Evolutionary conservation across 148 eudicot species (phyloP).

Genomic region (Vaccinium macrocarpon): DNA sequence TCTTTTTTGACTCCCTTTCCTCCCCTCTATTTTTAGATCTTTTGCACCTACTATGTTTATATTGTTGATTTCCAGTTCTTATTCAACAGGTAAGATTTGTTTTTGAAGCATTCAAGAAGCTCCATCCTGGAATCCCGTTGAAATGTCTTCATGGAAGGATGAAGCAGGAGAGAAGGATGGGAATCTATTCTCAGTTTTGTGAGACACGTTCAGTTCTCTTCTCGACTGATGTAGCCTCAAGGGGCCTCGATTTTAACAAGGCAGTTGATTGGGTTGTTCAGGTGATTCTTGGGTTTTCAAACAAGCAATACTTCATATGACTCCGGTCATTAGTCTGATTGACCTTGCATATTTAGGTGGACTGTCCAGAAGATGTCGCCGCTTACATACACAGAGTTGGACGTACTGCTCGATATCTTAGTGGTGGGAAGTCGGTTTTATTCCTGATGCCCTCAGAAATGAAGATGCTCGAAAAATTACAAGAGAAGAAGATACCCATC

Average conservation of each 20-base stretch:
- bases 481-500: constrained; percentile 67
- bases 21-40: neutral
- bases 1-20: constrained; percentile 2
- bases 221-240: constrained; percentile 81
- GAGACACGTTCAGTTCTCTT: constrained; percentile 68
- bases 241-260: constrained; percentile 92
- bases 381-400: constrained; percentile 94
- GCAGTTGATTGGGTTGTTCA: constrained; percentile 98
- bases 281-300: constrained; percentile 35
- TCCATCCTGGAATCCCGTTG: constrained; percentile 89
- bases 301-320: neutral
- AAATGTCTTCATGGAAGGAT: constrained; percentile 93
- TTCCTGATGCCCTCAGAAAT: constrained; percentile 82
- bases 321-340: constrained; percentile 11
- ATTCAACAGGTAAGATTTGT: constrained; percentile 71
- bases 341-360: constrained; percentile 50
- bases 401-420: constrained; percentile 84
- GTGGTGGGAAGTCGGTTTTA: constrained; percentile 70
- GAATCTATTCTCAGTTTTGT: constrained; percentile 73
- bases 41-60: neutral
- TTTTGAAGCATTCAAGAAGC: constrained; percentile 77
- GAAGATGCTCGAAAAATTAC: constrained; percentile 73
- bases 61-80: neutral
- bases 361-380: constrained; percentile 83
- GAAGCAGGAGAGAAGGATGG: constrained; percentile 80